Evolutionary conservation across 2,329 filamentous ascomycete species (phyloP), one percentile per base, ranked within the genome.

Genomic region (Neurospora sp.): DNA sequence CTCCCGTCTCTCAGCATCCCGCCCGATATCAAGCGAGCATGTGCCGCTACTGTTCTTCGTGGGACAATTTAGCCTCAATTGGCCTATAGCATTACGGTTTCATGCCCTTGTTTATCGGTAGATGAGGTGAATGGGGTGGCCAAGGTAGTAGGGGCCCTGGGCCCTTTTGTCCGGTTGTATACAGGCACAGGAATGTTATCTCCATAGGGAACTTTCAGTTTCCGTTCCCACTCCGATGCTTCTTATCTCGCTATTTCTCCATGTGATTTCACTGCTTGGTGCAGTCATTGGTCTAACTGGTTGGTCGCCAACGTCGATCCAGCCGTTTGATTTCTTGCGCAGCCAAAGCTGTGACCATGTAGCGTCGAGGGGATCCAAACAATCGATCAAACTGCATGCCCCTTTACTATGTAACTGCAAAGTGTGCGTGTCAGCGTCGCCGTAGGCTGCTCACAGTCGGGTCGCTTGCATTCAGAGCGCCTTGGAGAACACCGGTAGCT

Each of bases 41-140:
- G 46, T 67, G 13, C 68, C n/a, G 42, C 43, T 15, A 33, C 19
- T 11, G 38, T 15, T 23, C 40, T 38, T 13, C 68, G 69, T 71
- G 58, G 68, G 70, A 68, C 69, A 70, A 68, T 73, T 73, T 69
- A 73, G 69, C 72, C 72, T 66, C 36, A 67, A 70, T 58, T 58
- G 3, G 13, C 46, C 23, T 17, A 58, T 33, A 58, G 6, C 23
- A 58, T 33, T 28, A 23, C 46, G 46, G 23, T 58, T 58, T 33
- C 46, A 58, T 58, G 13, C 23, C 23, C 23, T 58, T 58, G 11
- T 28, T 33, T 4, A 33, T 58, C 23, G 23, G 13, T 58, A 58
- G 46, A 58, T 58, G 46, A 23, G 46, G 23, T 52, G n/a, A 52
- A 52, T 19, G 43, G 9, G 8, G 43, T 58, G 19, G 46, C 23